These are phyloP conservation scores for Jackrogersella minutella DNA, from an alignment of 495 filamentous ascomycete species.

Conservation along the genomic window DNA sequence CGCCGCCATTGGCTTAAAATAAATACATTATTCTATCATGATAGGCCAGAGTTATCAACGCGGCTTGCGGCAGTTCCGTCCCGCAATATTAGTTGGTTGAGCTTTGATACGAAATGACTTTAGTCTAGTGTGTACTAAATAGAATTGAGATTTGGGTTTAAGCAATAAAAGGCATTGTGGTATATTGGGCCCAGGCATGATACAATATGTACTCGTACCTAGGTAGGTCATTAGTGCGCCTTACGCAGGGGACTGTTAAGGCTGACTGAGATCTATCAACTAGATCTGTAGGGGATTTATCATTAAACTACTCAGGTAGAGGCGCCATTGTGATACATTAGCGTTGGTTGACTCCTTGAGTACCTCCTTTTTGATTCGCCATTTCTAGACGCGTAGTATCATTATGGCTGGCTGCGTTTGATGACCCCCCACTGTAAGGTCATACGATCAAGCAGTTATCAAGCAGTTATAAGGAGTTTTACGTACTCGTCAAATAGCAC, in stretches of 20 bases:
- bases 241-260: neutral
- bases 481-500: neutral
- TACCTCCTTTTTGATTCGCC: neutral
- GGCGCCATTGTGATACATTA: neutral
- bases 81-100: neutral
- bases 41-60: neutral
- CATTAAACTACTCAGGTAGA: neutral
- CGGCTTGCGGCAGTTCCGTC: conserved; percentile 17
- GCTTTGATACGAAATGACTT: neutral
- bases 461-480: neutral
- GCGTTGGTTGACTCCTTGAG: neutral
- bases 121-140: neutral
- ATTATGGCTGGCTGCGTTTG: conserved; percentile 1
- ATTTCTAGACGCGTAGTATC: neutral
- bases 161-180: neutral
- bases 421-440: neutral
- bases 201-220: too few relatives aligned
- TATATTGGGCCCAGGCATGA: too few relatives aligned
- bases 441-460: neutral
- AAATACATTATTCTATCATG: neutral
- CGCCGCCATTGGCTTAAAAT: neutral
- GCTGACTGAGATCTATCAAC: neutral
- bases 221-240: too few relatives aligned
- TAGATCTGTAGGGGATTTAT: neutral
- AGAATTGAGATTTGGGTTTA: neutral